Base-by-base conservation (phyloP, 257 asterid species). In the Phtheirospermum japonicum region DNA sequence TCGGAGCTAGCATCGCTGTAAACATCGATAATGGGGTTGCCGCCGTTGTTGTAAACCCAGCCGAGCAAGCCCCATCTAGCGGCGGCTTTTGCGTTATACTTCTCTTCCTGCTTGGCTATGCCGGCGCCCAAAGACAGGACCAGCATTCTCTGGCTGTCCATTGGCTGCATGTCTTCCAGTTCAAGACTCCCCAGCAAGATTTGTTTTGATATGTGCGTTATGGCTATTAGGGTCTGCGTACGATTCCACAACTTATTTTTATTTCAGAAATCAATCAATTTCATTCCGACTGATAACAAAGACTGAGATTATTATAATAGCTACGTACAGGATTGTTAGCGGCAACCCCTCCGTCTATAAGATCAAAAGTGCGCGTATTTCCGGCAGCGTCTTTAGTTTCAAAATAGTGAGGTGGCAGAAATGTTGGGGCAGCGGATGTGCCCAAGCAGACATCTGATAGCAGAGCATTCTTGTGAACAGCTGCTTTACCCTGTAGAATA, bases 71-170 rank as follows among this genome's bases (percentile, higher is more conserved):
- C 96, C 96, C 95, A 85, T 23, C 17, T 66, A 0, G 84, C 75
- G 0, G 95, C 87, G 2, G 46, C 59, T 4, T 45, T 57, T 17
- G 87, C 96, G 26, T 10, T 76, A 67, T 79, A 83, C 82, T 72
- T 82, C 54, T 76, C 84, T 50, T 78, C 83, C 0, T 73, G 40
- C 67, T 78, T 79, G 4, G 85, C 57, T 6, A 67, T 69, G 3
- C 96, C 93, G 0, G 90, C 59, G 54, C 95, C 93, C 56, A 80
- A 30, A 3, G 95, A 86, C 45, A 86, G 33, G 54, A 85, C 89
- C 57, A 88, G 23, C 31, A 83, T 57, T 63, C 65, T 81, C 43
- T 37, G 75, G 68, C 77, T 65, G 34, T 83, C 92, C 66, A 79
- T 65, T 11, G 84, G 85, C 57, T 50, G 69, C 86, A 81, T 73